Percentiles rank a stretch among this genome's conserved stretches.
These are phyloP conservation scores for Backusella psychrophila DNA, from an alignment of 192 early-diverging fungal species.

Conservation along the genomic window DNA sequence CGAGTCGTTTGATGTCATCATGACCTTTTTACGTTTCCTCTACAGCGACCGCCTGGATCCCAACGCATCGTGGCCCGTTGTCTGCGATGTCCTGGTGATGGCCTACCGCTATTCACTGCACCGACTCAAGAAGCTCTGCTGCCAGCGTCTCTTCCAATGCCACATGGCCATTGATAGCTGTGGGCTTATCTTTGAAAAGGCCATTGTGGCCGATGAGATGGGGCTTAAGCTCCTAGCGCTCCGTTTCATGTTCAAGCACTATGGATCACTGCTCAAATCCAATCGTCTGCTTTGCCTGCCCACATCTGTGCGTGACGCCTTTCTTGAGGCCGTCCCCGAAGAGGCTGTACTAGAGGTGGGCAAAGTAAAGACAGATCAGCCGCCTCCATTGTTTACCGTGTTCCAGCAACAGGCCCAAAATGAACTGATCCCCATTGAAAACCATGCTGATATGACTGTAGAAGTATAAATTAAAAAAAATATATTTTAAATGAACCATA, in stretches of 20 bases:
- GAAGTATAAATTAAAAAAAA: constrained; percentile 8
- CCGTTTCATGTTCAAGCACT: constrained; percentile 51
- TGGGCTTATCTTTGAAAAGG: constrained; percentile 51
- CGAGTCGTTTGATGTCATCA: constrained; percentile 47
- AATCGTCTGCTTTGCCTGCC: constrained; percentile 46
- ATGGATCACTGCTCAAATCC: constrained; percentile 52
- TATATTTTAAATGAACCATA: background rate
- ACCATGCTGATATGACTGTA: constrained; percentile 7
- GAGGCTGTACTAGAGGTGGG: constrained; percentile 46
- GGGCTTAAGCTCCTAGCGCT: constrained; percentile 49
- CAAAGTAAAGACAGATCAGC: background rate
- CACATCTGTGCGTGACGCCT: constrained; percentile 31
- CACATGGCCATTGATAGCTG: constrained; percentile 52
- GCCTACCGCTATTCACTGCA: constrained; percentile 56
- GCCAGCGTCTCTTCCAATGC: constrained; percentile 41
- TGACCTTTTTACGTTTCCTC: constrained; percentile 54
- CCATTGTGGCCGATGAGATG: constrained; percentile 47
- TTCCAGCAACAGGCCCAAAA: background rate
- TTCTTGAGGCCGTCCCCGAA: constrained; percentile 50
- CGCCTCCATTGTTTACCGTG: background rate
- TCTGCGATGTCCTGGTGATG: constrained; percentile 55
- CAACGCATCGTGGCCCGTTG: constrained; percentile 34
- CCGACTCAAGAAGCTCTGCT: constrained; percentile 57
- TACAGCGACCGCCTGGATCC: constrained; percentile 54
- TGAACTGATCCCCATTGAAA: background rate